phyloP scores from a whole-genome alignment of 257 asterid species.

The Nicotiana obtusifolia region DNA sequence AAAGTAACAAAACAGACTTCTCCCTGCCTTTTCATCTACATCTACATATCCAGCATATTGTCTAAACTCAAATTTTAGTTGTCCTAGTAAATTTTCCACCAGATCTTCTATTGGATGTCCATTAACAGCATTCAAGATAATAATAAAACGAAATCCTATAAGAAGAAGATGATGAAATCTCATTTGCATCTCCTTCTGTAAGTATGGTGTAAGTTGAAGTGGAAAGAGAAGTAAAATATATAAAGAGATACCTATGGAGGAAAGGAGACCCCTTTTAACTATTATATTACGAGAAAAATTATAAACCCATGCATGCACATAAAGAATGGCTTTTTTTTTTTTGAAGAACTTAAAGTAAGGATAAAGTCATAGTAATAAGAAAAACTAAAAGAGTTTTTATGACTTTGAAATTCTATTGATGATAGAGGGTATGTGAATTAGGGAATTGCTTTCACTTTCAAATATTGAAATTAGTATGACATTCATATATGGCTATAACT shows the following conservation, averaged over 20 bases:
- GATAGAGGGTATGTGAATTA: slow-evolving; percentile 6
- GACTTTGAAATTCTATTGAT: slow-evolving; percentile 11
- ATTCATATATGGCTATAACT: slow-evolving; percentile 1
- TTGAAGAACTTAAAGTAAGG: slow-evolving; percentile 6
- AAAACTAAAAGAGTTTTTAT: not conserved
- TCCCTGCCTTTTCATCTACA: slow-evolving; percentile 23
- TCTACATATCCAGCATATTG: slow-evolving; percentile 35
- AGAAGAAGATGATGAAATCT: not conserved
- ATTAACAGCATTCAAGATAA: slow-evolving; percentile 6
- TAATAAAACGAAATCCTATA: not conserved
- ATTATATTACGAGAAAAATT: not conserved
- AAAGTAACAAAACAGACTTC: slow-evolving; percentile 38
- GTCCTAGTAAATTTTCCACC: slow-evolving; percentile 27
- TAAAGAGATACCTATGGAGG: not conserved
- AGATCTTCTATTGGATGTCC: slow-evolving; percentile 22
- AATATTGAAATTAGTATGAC: not conserved
- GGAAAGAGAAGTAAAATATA: not conserved
- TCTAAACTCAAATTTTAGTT: slow-evolving; percentile 26
- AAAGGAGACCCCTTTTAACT: not conserved
- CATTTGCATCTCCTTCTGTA: not conserved
- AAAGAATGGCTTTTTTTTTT: slow-evolving; percentile 13
- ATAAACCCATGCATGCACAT: slow-evolving; percentile 17
- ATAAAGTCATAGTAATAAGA: not conserved
- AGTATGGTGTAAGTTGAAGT: not conserved
- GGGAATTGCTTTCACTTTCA: slow-evolving; percentile 9